Evolutionary conservation across 1,284 basidiomycete genomes (phyloP), one percentile per base, ranked within the genome.

Genomic region (Ganoderma meredithae): DNA sequence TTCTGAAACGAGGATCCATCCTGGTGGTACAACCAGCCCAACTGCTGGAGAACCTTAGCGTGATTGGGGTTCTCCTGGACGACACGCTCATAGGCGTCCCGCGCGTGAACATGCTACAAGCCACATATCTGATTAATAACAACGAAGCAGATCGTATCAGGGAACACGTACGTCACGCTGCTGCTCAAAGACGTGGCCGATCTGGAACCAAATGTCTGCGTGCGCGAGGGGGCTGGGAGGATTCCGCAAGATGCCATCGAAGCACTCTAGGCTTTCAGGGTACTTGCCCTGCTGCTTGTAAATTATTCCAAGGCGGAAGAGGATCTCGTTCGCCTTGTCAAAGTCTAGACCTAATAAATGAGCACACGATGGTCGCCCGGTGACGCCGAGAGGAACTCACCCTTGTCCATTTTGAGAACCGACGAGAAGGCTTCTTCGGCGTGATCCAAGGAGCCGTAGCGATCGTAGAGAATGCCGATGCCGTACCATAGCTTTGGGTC

Each of bases 401-500:
- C 93, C 79, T 95, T 95, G 81, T 99, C 97, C 96, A 99, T 99
- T 72, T 94, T 87, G 44, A 99, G 90, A 27, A 99, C 97, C 40
- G 95, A 97, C 0, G 95, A 92, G 77, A 99, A 99, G 0, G 98
- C 97, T 79, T 99, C 98, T 80, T 99, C 97, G 71, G 97, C 98
- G 76, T 99, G 97, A 81, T 99, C 97, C 76, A 99, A 87, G 61
- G 95, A 98, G 33, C 98, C 97, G 79, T 99, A 99, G 22, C 97
- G 92, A 83, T 99, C 98, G 78, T 99, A 99, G 33, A 99, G 89
- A 63, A 99, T 99, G 49, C 98, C 98, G 77, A 99, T 99, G 59
- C 98, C 97, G 79, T 99, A 99, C 98, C 98, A 99, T 4, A 99
- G 86, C 80, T 99, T 99, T 13, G 97, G 97, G 80, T 99, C 98